Conservation (phyloP, 306 rosid species). For the Sophora flavescens region DNA sequence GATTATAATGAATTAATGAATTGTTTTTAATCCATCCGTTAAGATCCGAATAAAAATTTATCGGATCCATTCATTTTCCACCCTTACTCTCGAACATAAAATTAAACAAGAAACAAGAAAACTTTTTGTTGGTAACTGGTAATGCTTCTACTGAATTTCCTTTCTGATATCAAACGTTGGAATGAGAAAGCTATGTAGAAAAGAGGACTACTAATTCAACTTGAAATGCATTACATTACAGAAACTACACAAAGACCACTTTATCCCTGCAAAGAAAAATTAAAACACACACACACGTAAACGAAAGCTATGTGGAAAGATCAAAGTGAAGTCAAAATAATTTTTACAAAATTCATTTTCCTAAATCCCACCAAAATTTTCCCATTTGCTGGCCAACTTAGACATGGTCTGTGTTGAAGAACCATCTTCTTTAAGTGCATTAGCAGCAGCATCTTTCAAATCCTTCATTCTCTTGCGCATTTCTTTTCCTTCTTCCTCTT, state of each 20-base stretch:
- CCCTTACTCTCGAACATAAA: too few species aligned
- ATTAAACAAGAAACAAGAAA: too few species aligned
- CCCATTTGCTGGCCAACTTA: constrained; percentile 3
- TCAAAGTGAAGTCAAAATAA: too few species aligned
- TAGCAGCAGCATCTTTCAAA: constrained; percentile 19
- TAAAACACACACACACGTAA: neutral
- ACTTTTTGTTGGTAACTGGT: too few species aligned
- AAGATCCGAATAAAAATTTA: too few species aligned
- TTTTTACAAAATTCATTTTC: neutral
- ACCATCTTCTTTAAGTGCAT: constrained; percentile 27
- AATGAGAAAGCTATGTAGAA: too few species aligned
- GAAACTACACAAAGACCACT: neutral
- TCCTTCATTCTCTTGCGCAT: constrained; percentile 13
- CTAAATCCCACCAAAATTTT: constrained; percentile 8
- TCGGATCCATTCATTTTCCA: too few species aligned
- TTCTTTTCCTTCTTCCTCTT: constrained; percentile 16
- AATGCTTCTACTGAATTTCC: too few species aligned
- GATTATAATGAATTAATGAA: too few species aligned
- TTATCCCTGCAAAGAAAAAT: neutral
- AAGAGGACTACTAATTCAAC: too few species aligned
- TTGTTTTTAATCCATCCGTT: too few species aligned
- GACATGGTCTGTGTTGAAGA: constrained; percentile 29
- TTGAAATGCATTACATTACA: neutral
- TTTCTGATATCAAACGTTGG: too few species aligned
- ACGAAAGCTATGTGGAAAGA: neutral